Percentiles rank a stretch among this genome's conserved stretches.
These are phyloP conservation scores for Cyberlindnera subsufficiens DNA, from an alignment of 805 yeast genomes.

Conservation along the genomic window DNA sequence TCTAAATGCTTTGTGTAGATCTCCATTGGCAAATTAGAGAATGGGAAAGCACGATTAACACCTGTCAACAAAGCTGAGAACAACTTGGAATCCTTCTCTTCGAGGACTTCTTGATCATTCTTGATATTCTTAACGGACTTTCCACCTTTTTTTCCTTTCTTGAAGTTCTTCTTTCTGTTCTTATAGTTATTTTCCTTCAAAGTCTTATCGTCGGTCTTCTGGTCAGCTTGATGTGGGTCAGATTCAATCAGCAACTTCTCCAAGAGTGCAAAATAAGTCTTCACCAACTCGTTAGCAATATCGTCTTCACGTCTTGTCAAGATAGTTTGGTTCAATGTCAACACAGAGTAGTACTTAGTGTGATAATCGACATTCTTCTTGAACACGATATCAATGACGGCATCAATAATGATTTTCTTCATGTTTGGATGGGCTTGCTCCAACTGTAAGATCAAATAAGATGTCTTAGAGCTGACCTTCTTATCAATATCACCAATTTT, in stretches of 20 bases:
- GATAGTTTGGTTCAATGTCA: conserved; percentile 90
- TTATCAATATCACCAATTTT: conserved; percentile 91
- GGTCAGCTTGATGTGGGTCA: conserved; percentile 41
- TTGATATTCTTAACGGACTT: conserved; percentile 64
- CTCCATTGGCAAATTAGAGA: conserved; percentile 66
- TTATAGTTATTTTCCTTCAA: conserved; percentile 43
- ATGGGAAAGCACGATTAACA: conserved; percentile 93
- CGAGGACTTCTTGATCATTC: conserved; percentile 55
- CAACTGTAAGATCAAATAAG: conserved; percentile 69
- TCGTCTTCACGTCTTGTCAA: conserved; percentile 69
- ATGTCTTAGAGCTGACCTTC: conserved; percentile 84
- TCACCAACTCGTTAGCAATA: conserved; percentile 79
- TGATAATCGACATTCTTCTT: conserved; percentile 76
- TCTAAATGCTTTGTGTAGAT: conserved; percentile 72
- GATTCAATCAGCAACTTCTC: conserved; percentile 74
- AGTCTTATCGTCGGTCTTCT: conserved; percentile 29
- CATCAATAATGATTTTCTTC: conserved; percentile 75
- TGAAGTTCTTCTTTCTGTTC: conserved; percentile 69
- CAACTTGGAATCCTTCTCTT: conserved; percentile 79
- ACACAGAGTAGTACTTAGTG: conserved; percentile 79
- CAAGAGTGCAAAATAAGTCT: conserved; percentile 80
- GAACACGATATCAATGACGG: conserved; percentile 76
- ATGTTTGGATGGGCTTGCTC: conserved; percentile 94
- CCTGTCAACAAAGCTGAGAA: conserved; percentile 93
- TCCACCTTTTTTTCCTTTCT: conserved; percentile 86